Percentiles rank a stretch among this genome's conserved stretches.
Conservation (phyloP, 257 asterid species). For the Misopates orontium region DNA sequence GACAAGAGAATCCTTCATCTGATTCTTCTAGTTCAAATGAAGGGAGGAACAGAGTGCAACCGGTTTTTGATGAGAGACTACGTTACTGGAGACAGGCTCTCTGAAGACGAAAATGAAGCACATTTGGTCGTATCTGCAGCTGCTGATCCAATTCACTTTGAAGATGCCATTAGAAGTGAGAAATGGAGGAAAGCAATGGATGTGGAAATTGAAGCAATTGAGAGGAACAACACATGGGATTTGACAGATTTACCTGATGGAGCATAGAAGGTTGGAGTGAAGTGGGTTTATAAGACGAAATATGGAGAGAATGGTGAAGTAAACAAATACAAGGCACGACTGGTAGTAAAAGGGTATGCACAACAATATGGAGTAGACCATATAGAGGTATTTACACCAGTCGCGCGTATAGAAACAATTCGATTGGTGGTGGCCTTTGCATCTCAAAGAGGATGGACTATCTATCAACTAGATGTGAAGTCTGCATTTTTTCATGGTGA, state of each 20-base stretch:
- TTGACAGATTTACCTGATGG: neutral
- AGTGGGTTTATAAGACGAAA: neutral
- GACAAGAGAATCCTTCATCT: too few species aligned
- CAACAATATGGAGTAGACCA: too few species aligned
- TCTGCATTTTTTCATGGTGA: too few species aligned
- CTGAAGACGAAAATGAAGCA: neutral
- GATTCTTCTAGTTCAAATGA: neutral
- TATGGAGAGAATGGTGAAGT: neutral
- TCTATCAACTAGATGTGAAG: too few species aligned
- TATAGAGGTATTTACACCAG: too few species aligned
- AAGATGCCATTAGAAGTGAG: neutral
- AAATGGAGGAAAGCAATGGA: neutral
- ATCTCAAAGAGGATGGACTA: too few species aligned
- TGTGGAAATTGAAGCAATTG: slow-evolving; percentile 2
- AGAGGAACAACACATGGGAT: neutral
- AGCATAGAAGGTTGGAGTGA: neutral
- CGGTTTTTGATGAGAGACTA: neutral
- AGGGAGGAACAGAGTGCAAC: too few species aligned
- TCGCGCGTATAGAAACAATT: too few species aligned
- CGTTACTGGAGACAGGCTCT: neutral
- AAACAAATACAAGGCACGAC: too few species aligned
- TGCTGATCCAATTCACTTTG: neutral
- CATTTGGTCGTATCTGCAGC: too few species aligned
- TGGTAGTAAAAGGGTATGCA: too few species aligned
- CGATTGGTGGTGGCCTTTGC: too few species aligned